Percentiles rank a stretch among this genome's conserved stretches.
phyloP scores from a whole-genome alignment of 1,284 basidiomycete genomes.

The Termitomyces sp. region DNA sequence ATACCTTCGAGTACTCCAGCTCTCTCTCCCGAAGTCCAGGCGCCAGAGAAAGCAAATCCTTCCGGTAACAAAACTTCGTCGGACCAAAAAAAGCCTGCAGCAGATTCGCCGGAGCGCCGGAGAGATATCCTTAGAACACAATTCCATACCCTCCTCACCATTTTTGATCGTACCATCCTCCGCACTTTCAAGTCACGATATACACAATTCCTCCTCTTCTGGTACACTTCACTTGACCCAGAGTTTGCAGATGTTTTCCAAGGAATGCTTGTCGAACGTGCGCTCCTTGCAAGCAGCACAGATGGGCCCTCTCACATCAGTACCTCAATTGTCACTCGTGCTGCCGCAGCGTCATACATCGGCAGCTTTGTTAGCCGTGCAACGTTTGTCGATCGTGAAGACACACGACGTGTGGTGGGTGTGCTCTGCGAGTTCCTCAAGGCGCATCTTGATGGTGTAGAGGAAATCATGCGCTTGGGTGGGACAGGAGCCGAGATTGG shows the following conservation, averaged over 20 bases:
- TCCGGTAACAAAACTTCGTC: constrained; percentile 6
- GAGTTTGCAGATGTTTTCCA: constrained; percentile 92
- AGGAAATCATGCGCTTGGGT: constrained; percentile 40
- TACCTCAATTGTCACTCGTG: constrained; percentile 70
- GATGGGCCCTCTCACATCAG: constrained; percentile 18
- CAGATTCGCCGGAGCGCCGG: constrained; percentile 23
- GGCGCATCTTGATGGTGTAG: constrained; percentile 69
- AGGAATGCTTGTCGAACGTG: constrained; percentile 86
- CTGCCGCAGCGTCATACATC: constrained; percentile 89
- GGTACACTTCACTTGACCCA: constrained; percentile 86
- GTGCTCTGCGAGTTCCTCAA: constrained; percentile 84
- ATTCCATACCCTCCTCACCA: constrained; percentile 85
- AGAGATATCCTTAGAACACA: constrained; percentile 47
- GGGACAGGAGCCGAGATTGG: constrained; percentile 18
- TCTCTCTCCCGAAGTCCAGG: constrained; percentile 14
- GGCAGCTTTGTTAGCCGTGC: constrained; percentile 93
- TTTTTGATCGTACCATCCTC: constrained; percentile 91
- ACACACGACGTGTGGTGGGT: constrained; percentile 72
- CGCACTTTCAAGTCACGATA: constrained; percentile 96
- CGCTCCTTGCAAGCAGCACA: constrained; percentile 50
- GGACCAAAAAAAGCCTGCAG: constrained; percentile 18
- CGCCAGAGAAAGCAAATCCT: not conserved
- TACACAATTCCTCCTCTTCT: constrained; percentile 96
- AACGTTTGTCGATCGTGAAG: constrained; percentile 75
- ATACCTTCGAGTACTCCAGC: constrained; percentile 27